Percentiles rank a stretch among this genome's conserved stretches.
These are phyloP conservation scores for Myxozyma sirexii DNA, from an alignment of 805 yeast species.

Conservation along the genomic window DNA sequence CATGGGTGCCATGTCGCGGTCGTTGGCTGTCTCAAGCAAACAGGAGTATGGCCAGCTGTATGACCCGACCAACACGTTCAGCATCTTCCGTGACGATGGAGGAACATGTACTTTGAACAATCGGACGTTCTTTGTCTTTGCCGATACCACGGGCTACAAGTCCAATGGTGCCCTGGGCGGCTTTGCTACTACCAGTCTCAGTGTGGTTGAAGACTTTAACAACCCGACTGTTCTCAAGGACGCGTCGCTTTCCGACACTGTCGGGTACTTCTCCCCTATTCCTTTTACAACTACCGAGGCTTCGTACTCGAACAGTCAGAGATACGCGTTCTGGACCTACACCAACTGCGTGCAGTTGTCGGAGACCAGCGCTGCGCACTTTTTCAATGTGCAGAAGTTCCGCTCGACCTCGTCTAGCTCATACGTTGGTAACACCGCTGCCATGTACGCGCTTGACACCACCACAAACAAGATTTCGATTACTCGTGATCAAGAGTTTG, in stretches of 20 bases:
- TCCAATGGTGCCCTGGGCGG: slow-evolving; percentile 12
- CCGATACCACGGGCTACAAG: slow-evolving; percentile 20
- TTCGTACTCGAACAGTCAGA: not conserved
- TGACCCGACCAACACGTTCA: slow-evolving; percentile 18
- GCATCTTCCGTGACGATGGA: slow-evolving; percentile 29
- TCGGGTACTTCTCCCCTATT: slow-evolving; percentile 19
- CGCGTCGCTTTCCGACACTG: slow-evolving; percentile 3
- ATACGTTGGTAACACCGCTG: slow-evolving; percentile 25
- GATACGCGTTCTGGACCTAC: slow-evolving; percentile 30
- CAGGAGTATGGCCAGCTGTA: slow-evolving; percentile 12
- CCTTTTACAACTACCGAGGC: slow-evolving; percentile 22
- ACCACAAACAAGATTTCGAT: slow-evolving; percentile 6
- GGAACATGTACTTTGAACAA: slow-evolving; percentile 28
- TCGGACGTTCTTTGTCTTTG: slow-evolving; percentile 26
- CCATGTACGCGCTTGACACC: slow-evolving; percentile 10
- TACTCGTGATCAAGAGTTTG: not conserved
- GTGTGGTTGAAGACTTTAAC: slow-evolving; percentile 7
- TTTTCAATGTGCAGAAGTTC: slow-evolving; percentile 20
- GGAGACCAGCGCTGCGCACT: slow-evolving; percentile 23
- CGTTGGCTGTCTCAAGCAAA: not conserved
- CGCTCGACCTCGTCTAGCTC: not conserved
- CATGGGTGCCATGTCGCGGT: slow-evolving; percentile 5
- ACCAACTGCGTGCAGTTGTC: slow-evolving; percentile 26
- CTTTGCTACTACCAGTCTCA: slow-evolving; percentile 3
- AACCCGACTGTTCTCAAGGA: slow-evolving; percentile 5